Conservation (phyloP, 83 land plant genomes). For the Thuja plicata region DNA sequence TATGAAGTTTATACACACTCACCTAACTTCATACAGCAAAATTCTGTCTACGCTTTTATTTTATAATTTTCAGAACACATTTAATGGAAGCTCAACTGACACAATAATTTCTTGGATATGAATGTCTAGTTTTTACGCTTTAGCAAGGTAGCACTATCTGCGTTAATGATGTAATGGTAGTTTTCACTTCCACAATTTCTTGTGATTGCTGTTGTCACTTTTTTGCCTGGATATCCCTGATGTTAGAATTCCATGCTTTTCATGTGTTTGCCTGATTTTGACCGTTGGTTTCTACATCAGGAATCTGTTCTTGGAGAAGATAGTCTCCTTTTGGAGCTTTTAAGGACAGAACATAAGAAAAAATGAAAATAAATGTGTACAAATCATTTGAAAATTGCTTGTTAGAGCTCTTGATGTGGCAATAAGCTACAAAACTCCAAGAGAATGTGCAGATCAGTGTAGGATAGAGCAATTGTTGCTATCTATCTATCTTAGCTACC, state of each 20-base stretch:
- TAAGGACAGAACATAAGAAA: background rate
- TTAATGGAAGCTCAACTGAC: background rate
- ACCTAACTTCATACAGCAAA: background rate
- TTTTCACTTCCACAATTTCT: no score
- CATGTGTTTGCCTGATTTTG: background rate
- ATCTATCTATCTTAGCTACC: no score
- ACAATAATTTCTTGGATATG: background rate
- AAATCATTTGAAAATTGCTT: no score
- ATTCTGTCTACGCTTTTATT: background rate
- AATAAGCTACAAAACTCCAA: background rate
- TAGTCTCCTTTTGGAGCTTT: background rate
- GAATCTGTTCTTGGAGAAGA: background rate
- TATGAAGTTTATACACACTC: no score
- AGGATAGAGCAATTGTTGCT: background rate
- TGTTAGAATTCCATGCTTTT: no score
- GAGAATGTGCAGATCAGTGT: background rate
- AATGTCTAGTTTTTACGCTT: background rate
- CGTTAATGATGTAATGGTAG: background rate
- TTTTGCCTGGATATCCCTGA: background rate
- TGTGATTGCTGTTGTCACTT: no score
- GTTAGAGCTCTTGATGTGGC: background rate
- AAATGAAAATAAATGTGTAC: no score
- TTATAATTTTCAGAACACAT: background rate
- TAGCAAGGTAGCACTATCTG: background rate
- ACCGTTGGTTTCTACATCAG: background rate